Percentiles rank a stretch among this genome's conserved stretches.
phyloP scores from a whole-genome alignment of 2,329 filamentous ascomycete species.

The Aspergillus viridinutans region DNA sequence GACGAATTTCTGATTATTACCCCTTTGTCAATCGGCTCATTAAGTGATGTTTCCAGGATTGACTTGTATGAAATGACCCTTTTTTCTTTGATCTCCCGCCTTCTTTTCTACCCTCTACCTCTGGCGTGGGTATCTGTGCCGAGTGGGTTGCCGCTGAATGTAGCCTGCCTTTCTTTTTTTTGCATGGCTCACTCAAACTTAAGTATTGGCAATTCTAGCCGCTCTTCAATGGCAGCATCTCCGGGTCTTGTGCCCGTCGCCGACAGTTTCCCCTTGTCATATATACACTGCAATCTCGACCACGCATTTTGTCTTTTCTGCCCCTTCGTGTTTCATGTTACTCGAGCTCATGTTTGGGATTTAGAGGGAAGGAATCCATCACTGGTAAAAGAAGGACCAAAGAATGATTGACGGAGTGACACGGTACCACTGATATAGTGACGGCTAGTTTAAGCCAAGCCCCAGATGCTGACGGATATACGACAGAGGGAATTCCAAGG shows the following conservation, averaged over 20 bases:
- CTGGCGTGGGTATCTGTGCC: not conserved
- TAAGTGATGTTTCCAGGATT: conserved; percentile 19
- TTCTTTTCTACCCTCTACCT: not conserved
- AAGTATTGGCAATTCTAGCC: not conserved
- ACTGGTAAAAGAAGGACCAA: conserved; percentile 30
- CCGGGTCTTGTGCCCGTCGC: not conserved
- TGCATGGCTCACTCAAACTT: not conserved
- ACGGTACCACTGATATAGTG: conserved; percentile 12
- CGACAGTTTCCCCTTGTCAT: not conserved
- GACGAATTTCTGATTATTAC: conserved; percentile 18
- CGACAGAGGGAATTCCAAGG: not conserved
- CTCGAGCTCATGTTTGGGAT: conserved; percentile 22
- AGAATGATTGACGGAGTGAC: conserved; percentile 10
- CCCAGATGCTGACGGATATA: not conserved
- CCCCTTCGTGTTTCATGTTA: conserved; percentile 1
- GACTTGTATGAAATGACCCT: conserved; percentile 25
- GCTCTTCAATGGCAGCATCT: not conserved
- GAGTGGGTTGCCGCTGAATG: not conserved
- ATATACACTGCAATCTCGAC: not conserved
- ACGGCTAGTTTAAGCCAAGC: not conserved
- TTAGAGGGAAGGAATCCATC: conserved; percentile 30
- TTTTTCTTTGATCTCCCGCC: conserved; percentile 4
- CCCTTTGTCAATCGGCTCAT: conserved; percentile 4
- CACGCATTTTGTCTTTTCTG: conserved; percentile 6
- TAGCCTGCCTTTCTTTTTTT: not conserved